A percentile compares a stretch with the other conserved stretches of the same genome.
Evolutionary conservation across 139 green algal genomes (phyloP).

Genomic region (Nannochloris sp.): DNA sequence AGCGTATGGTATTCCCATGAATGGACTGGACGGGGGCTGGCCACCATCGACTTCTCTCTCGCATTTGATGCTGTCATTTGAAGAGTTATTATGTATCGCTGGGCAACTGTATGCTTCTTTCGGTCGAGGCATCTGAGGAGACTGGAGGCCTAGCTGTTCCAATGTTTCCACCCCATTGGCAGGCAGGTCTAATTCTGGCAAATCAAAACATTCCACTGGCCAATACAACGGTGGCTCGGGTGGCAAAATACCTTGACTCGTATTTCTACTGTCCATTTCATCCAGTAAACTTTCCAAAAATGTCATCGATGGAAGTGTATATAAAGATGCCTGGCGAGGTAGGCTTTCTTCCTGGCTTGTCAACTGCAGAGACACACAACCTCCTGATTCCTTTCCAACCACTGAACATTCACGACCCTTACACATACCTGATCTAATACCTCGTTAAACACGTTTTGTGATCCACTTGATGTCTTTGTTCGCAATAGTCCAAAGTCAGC

Average conservation of each 20-base stretch:
- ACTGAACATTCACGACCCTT: neutral
- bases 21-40: neutral
- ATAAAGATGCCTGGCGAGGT: slow-evolving; percentile 17
- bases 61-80: neutral
- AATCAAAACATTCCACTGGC: slow-evolving; percentile 22
- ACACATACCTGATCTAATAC: slow-evolving; percentile 2
- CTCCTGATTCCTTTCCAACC: neutral
- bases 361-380: slow-evolving; percentile 12
- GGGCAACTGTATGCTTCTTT: neutral
- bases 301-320: slow-evolving; percentile 26
- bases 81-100: neutral
- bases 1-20: slow-evolving; percentile 2
- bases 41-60: neutral
- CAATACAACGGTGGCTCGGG: slow-evolving; percentile 17
- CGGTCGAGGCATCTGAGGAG: neutral
- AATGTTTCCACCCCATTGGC: neutral
- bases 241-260: neutral
- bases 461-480: neutral
- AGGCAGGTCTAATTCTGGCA: slow-evolving; percentile 8
- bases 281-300: slow-evolving; percentile 31
- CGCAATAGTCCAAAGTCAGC: neutral
- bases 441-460: slow-evolving; percentile 4
- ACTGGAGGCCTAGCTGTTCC: neutral
- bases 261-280: slow-evolving; percentile 18
- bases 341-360: slow-evolving; percentile 18